Conservation (phyloP, 2,329 filamentous ascomycete genomes). For the Clarireedia homoeocarpa region DNA sequence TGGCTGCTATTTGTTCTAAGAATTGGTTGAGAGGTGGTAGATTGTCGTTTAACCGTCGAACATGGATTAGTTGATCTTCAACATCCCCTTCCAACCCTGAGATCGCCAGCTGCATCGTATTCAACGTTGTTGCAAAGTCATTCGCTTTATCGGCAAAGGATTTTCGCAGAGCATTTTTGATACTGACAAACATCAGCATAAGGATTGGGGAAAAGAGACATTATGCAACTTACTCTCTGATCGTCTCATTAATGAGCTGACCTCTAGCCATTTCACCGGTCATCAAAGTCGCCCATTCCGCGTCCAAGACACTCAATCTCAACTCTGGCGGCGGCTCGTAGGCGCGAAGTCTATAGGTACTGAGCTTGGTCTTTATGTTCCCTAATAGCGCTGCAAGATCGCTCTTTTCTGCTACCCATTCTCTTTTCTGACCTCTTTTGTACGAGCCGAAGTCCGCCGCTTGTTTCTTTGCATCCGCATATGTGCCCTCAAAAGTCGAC, state of each 20-base stretch:
- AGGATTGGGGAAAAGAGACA: too few relatives aligned
- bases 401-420: slow-evolving; percentile 97
- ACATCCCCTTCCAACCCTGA: slow-evolving; percentile 96
- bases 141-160: slow-evolving; percentile 98
- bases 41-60: slow-evolving; percentile 75
- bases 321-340: slow-evolving; percentile 86
- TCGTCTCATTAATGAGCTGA: slow-evolving; percentile 95
- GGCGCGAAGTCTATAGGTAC: slow-evolving; percentile 82
- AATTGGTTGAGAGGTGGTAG: slow-evolving; percentile 86
- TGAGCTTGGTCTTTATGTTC: slow-evolving; percentile 98
- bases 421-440: slow-evolving; percentile 82
- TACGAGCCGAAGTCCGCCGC: slow-evolving; percentile 75
- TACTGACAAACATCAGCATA: slow-evolving; percentile 39
- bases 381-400: slow-evolving; percentile 87
- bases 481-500: slow-evolving; percentile 82
- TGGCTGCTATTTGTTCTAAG: slow-evolving; percentile 73
- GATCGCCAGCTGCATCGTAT: slow-evolving; percentile 89
- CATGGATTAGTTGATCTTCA: slow-evolving; percentile 87
- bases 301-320: slow-evolving; percentile 72
- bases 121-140: slow-evolving; percentile 90
- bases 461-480: slow-evolving; percentile 85
- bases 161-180: slow-evolving; percentile 88
- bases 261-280: slow-evolving; percentile 81
- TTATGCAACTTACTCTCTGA: slow-evolving; percentile 63
- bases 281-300: slow-evolving; percentile 72